A percentile compares a stretch with the other conserved stretches of the same genome.
Evolutionary conservation across 225 moss, liverwort and hornwort genomes (phyloP).

Genomic region (Marchantia polymorpha): DNA sequence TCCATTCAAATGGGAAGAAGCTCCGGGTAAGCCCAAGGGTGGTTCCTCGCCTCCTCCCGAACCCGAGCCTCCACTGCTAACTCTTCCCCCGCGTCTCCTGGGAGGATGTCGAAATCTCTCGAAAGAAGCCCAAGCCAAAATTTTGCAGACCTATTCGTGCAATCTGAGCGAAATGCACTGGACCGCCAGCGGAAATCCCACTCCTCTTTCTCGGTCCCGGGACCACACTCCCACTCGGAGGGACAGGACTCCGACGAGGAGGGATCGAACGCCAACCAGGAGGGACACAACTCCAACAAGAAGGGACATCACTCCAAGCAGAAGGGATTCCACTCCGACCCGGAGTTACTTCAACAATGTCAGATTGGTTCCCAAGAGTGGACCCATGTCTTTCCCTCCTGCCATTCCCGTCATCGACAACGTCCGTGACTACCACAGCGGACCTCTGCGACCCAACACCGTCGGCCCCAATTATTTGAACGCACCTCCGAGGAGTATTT

Average conservation of each 20-base stretch:
- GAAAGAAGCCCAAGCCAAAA: conserved; percentile 46
- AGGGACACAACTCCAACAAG: conserved; percentile 28
- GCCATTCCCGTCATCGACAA: conserved; percentile 22
- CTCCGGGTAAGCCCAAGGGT: conserved; percentile 69
- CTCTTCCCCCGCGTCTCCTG: conserved; percentile 42
- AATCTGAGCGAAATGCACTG: conserved; percentile 44
- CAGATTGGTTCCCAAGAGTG: conserved; percentile 31
- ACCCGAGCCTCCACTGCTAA: conserved; percentile 26
- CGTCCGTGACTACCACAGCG: conserved; percentile 40
- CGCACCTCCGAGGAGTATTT: conserved; percentile 27
- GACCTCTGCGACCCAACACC: conserved; percentile 39
- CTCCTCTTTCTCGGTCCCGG: conserved; percentile 40
- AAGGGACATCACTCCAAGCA: conserved; percentile 35
- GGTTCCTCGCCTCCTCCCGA: conserved; percentile 20
- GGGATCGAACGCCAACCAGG: conserved; percentile 33
- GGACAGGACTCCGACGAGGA: conserved; percentile 40
- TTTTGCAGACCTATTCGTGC: conserved; percentile 38
- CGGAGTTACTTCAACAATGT: conserved; percentile 30
- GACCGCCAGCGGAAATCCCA: conserved; percentile 43
- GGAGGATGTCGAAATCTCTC: conserved; percentile 44
- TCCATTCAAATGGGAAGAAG: conserved; percentile 85
- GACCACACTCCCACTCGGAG: conserved; percentile 39
- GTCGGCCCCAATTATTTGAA: conserved; percentile 44
- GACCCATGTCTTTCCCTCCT: conserved; percentile 31
- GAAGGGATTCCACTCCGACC: conserved; percentile 38